Base-by-base conservation (phyloP, 2,329 filamentous ascomycete species). In the Pseudocercospora fijiensis region DNA sequence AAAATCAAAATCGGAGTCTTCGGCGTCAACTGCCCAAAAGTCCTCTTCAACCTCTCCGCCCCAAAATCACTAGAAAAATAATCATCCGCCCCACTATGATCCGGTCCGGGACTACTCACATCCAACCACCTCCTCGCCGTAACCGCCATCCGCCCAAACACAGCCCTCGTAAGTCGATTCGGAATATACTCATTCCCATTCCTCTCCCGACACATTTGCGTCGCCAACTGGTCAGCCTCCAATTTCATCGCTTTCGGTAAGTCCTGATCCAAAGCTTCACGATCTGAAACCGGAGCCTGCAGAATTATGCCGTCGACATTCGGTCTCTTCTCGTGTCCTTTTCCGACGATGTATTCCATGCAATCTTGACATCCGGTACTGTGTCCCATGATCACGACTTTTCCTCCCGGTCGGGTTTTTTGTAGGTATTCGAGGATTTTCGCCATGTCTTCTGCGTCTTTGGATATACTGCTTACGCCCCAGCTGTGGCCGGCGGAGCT, bases 41-140 rank as follows among this genome's bases (percentile, higher is more conserved):
- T 88, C 13, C 75, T 75, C 24, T 76, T 72, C 6, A 92, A 79
- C 18, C 82, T 80, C 30, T 84, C 80, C 47, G 86, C 83, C 0
- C 80, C 76, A n/a, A 95, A 78, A 73, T 95, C 90, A 2, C 86
- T 88, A n/a, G 90, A 93, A 78, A 96, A 96, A 73, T 90, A 91
- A 74, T 96, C 93, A 74, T 97, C 93, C 63, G 90, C 89, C 9
- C 88, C 90, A 4, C 86, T 81, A 57, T 80, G 76, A 53, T 81
- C 78, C 0, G 85, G 85, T 18, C 79, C 80, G 0, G 85, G 85
- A 22, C 81, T 84, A 0, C 83, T 79, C 6, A 90, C 77, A 53
- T 84, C 85, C 37, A 88, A 73, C 74, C 86, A 88, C 47, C 88
- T 75, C 52, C 79, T 78, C 7, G 87, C 85, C n/a, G 79, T 83